Evolutionary conservation across 305 asterid genomes (phyloP).

Genomic region (Plantago rigida): DNA sequence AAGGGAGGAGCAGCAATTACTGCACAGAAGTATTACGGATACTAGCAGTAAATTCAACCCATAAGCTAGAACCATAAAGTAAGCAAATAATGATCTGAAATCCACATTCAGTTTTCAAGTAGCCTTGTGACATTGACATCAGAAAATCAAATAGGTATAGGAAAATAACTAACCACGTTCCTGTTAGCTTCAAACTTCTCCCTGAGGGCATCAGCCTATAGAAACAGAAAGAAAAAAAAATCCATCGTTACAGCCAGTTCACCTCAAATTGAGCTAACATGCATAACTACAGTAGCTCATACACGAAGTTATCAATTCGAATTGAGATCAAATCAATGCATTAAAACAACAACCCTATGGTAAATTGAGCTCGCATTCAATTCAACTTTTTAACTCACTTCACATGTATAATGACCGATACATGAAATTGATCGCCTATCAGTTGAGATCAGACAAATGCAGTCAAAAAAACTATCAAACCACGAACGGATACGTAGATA

Average conservation of each 20-base stretch:
- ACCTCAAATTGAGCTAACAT: neutral
- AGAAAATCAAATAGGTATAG: neutral
- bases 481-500: slow-evolving; percentile 22
- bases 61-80: neutral
- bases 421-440: neutral
- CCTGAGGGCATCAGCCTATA: slow-evolving; percentile 48
- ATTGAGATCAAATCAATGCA: slow-evolving; percentile 2
- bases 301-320: neutral
- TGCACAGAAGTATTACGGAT: no score
- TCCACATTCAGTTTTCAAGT: no score
- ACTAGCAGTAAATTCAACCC: neutral
- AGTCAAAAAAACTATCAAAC: slow-evolving; percentile 5
- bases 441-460: slow-evolving; percentile 20
- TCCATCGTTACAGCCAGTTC: neutral
- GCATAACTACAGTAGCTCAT: neutral
- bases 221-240: slow-evolving; percentile 1
- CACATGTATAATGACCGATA: neutral
- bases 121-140: no score
- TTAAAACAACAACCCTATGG: no score
- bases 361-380: no score
- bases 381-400: neutral
- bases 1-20: no score
- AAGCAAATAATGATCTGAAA: no score
- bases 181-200: slow-evolving; percentile 48
- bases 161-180: slow-evolving; percentile 34